Evolutionary conservation across 2,329 filamentous ascomycete genomes (phyloP), one percentile per base, ranked within the genome.

Genomic region (Penicillium brevicompactum): DNA sequence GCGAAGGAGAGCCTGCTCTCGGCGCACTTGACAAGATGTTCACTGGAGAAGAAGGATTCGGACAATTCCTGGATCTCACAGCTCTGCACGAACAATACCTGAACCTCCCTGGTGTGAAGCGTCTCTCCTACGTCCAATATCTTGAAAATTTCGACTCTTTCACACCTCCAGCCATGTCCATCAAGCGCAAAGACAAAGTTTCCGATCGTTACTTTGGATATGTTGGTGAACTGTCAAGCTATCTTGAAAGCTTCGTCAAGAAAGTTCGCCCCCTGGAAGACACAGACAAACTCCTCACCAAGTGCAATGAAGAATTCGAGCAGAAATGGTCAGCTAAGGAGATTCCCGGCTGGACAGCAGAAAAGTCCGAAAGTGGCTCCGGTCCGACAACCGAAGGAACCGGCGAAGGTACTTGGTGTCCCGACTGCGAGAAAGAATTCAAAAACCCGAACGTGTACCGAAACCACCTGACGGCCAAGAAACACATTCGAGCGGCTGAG

Each of bases 361-460:
- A 90, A 44, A 50, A 69, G 68, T 30, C 58, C 56, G 52, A 75
- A 14, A 75, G 75, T 37, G 77, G 75, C 0, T 64, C 74, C 24
- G 76, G 66, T 5, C 76, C 76, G 3, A 75, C 75, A 49, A 83
- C 82, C 7, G 79, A 85, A 69, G 80, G 82, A 69, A 68, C 80
- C 67, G 82, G 81, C 1, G 87, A 91, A 49, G 90, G 89, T 0
- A 83, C 92, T 14, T 97, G 90, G 89, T 99, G 94, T 68, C 82
- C 88, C 5, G 92, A 92, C 59, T 99, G 94, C 71, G 89, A 94
- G 70, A 97, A 92, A 76, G 91, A 93, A 56, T 99, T 97, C 77
- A 92, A 90, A 68, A 97, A 97, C 67, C 87, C 94, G 62, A 96
- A 96, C 59, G 91, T 97, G 46, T 96, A 96, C 80, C 92, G 92